These are phyloP conservation scores for Calonectria hongkongensis DNA, from an alignment of 2,329 filamentous ascomycete genomes.

Conservation along the genomic window DNA sequence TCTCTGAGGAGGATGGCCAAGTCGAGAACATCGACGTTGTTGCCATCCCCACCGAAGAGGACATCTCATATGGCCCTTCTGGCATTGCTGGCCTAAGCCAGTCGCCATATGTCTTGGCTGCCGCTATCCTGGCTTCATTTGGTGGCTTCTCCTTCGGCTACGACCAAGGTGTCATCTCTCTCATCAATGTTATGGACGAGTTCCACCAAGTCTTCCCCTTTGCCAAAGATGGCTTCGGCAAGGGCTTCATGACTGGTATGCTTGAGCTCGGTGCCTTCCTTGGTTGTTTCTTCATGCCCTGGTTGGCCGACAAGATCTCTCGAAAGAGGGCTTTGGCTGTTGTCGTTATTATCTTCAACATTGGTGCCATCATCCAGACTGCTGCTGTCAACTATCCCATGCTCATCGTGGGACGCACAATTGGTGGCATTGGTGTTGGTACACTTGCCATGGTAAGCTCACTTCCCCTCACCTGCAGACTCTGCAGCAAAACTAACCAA, in stretches of 20 bases:
- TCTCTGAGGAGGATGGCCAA: conserved; percentile 41
- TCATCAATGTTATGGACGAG: conserved; percentile 66
- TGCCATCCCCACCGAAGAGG: conserved; percentile 5
- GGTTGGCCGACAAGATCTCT: conserved; percentile 59
- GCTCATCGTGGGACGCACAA: conserved; percentile 73
- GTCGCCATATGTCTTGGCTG: conserved; percentile 62
- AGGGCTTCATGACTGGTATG: conserved; percentile 57
- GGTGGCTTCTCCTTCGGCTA: conserved; percentile 56
- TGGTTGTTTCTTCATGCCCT: conserved; percentile 39
- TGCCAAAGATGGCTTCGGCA: conserved; percentile 47
- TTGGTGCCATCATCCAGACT: conserved; percentile 72
- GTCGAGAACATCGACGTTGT: conserved; percentile 39
- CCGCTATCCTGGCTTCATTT: conserved; percentile 62
- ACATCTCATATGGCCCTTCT: conserved; percentile 34
- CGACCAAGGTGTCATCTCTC: conserved; percentile 60
- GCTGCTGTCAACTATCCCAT: conserved; percentile 67
- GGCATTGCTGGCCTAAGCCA: conserved; percentile 29
- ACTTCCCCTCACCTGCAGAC: not conserved
- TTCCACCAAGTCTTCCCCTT: conserved; percentile 63
- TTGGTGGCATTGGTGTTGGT: conserved; percentile 72
- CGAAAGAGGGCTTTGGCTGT: conserved; percentile 73
- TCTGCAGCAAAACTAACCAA: not conserved
- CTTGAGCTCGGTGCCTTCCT: conserved; percentile 41
- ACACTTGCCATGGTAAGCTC: conserved; percentile 66
- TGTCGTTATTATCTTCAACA: conserved; percentile 70